Conservation (phyloP, 2,329 filamentous ascomycete genomes). For the Talaromyces pinophilus region DNA sequence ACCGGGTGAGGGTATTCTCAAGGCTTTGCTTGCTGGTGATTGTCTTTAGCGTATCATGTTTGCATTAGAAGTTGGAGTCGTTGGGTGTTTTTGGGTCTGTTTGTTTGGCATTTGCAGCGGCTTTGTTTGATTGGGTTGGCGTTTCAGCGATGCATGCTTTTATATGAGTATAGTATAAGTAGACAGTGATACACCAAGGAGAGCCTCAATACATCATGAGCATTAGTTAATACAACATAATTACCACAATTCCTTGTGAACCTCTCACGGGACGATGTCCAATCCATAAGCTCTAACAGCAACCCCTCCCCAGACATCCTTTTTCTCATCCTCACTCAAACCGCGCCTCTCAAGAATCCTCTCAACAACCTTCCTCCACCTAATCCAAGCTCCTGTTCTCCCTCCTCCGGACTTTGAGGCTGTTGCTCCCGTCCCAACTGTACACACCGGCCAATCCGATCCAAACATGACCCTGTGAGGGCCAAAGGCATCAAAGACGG, state of each 20-base stretch:
- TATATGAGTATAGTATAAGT: not conserved
- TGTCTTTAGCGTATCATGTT: conserved; percentile 30
- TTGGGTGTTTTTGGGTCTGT: not conserved
- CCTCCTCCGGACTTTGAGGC: not conserved
- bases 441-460: conserved; percentile 92
- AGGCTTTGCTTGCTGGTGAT: conserved; percentile 42
- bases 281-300: conserved; percentile 67
- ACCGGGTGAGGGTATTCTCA: conserved; percentile 52
- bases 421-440: conserved; percentile 61
- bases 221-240: not conserved
- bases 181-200: not conserved
- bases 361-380: conserved; percentile 73
- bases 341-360: conserved; percentile 55
- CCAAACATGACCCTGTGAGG: conserved; percentile 79
- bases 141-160: conserved; percentile 9
- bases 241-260: not conserved
- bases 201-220: not conserved
- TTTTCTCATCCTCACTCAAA: conserved; percentile 62
- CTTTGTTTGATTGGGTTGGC: not conserved
- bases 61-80: conserved; percentile 1
- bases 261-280: not conserved
- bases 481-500: conserved; percentile 72
- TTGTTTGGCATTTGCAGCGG: conserved; percentile 19
- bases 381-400: conserved; percentile 64
- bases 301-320: conserved; percentile 70